Conservation (phyloP, 106 monocot species). For the Phalaenopsis equestris region DNA sequence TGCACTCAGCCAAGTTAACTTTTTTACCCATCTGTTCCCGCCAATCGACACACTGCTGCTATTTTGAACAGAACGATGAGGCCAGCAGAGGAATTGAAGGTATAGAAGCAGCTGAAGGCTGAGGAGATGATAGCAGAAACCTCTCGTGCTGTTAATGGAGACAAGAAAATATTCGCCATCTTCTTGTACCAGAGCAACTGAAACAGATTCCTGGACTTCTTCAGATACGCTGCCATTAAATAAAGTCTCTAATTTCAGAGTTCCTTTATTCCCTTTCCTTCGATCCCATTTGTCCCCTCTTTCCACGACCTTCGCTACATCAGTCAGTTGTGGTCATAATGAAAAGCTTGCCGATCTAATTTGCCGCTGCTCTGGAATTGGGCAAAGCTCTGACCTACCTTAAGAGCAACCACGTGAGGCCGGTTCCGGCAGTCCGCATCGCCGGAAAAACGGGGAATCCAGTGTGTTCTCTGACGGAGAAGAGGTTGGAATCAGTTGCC, state of each 20-base stretch:
- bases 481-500: background rate
- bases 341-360: background rate
- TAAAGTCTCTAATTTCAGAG: background rate
- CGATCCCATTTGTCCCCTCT: too few species aligned
- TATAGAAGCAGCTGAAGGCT: background rate
- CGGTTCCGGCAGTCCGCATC: background rate
- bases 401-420: background rate
- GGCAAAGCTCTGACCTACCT: background rate
- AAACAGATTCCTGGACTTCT: conserved; percentile 27
- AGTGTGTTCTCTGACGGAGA: background rate
- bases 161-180: background rate
- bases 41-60: background rate
- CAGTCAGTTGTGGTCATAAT: background rate
- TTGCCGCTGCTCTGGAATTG: background rate
- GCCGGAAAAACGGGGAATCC: background rate
- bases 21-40: background rate
- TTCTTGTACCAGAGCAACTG: conserved; percentile 13
- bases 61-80: background rate
- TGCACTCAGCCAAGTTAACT: background rate
- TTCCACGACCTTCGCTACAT: background rate
- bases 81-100: conserved; percentile 4
- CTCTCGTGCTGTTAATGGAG: background rate
- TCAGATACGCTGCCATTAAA: background rate
- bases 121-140: background rate
- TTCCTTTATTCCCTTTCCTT: too few species aligned